Evolutionary conservation across 2,329 filamentous ascomycete species (phyloP), one percentile per base, ranked within the genome.

Genomic region (Myriosclerotinia scirpicola): DNA sequence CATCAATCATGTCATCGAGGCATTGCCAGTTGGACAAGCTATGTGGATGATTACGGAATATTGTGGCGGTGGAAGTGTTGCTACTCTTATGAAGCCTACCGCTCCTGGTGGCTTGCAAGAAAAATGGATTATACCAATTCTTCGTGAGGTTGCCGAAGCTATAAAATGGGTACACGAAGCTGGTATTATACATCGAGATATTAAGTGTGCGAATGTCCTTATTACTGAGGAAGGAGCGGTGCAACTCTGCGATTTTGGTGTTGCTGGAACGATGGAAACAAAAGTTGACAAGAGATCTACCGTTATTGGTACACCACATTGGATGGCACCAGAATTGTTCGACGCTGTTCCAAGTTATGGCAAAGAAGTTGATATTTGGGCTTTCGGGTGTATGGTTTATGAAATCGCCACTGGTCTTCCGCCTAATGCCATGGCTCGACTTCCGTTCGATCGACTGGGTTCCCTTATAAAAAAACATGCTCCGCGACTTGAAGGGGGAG

Each of bases 41-140:
- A 88, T 96, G 80, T 96, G 92, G 92, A 91, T 95, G 81, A 87
- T 95, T 66, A 93, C 90, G 67, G 91, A 95, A 78, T 93, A 93
- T 77, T 93, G 91, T 73, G 90, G 90, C 7, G 92, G 92, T 69
- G 92, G 92, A 59, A 95, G 91, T 76, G 89, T 96, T 76, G 89
- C 85, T 71, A 93, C 84, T 69, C 84, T 85, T 79, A 88, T 89
- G 87, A 86, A 84, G 75, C 87, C 88, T n/a, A 89, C 85, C 1
- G 81, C 83, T 3, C 86, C 86, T 0, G 85, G 84, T 1, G 87
- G 87, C 2, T 78, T 90, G n/a, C 84, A 86, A 72, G 88, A 90
- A 79, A 89, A 87, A 75, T 90, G 85, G 84, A 89, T 90, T 66
- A 84, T 88, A 17, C 85, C 87, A 5, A 89, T 90, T 67, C 74